phyloP scores from a whole-genome alignment of 2,329 filamentous ascomycete species.

The Calonectria pseudoreteaudii region DNA sequence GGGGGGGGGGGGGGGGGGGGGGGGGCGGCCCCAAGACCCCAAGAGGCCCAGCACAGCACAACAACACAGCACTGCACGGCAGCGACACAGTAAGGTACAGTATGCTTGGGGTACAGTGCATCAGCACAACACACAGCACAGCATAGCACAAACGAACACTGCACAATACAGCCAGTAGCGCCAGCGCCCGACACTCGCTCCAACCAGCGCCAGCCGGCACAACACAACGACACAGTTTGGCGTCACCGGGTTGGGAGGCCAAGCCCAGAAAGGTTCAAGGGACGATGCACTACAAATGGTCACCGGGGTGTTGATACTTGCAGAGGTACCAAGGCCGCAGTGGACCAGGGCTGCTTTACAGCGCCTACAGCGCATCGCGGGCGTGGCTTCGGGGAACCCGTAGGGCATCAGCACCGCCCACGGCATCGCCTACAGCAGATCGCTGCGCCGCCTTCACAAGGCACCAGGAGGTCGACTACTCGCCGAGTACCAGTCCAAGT shows the following conservation, averaged over 20 bases:
- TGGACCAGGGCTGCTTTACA: conserved; percentile 1
- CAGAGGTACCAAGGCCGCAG: conserved; percentile 9
- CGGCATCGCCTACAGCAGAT: conserved; percentile 19
- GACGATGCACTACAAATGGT: conserved; percentile 36
- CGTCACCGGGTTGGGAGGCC: conserved; percentile 30
- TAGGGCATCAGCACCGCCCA: conserved; percentile 19
- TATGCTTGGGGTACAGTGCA: conserved; percentile 16
- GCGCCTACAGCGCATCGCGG: conserved; percentile 15
- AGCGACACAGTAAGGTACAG: conserved; percentile 13
- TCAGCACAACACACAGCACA: conserved; percentile 8
- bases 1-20: conserved; percentile 30
- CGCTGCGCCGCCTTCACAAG: conserved; percentile 20
- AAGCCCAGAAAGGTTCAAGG: conserved; percentile 33
- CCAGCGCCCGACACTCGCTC: background rate
- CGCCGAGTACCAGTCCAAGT: conserved; percentile 20
- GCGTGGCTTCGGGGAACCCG: conserved; percentile 20
- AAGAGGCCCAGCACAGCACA: conserved; percentile 28
- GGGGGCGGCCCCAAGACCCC: conserved; percentile 29
- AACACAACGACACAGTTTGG: conserved; percentile 7
- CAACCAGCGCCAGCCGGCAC: background rate
- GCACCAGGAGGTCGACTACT: conserved; percentile 4
- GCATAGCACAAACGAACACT: conserved; percentile 10
- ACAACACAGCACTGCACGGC: conserved; percentile 5
- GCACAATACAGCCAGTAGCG: conserved; percentile 16
- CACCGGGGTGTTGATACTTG: conserved; percentile 35